A percentile compares a stretch with the other conserved stretches of the same genome.
Conservation (phyloP, 805 yeast species). For the Candida palmyrensis region DNA sequence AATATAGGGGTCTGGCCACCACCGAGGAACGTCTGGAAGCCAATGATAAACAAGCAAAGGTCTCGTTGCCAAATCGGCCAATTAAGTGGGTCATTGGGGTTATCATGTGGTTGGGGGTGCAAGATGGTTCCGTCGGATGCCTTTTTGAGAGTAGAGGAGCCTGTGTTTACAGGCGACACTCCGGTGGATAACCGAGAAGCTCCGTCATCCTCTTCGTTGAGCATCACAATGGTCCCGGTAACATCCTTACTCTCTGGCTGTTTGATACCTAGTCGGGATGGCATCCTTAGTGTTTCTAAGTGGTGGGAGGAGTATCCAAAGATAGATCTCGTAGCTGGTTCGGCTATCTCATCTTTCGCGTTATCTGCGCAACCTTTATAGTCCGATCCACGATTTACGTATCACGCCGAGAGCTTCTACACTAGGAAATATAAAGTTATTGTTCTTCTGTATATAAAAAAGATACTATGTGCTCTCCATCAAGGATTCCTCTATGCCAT, state of each 20-base stretch:
- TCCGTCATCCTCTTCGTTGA: conserved; percentile 15
- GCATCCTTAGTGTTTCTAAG: too few species aligned
- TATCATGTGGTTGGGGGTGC: conserved; percentile 58
- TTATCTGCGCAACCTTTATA: too few species aligned
- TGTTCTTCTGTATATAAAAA: background rate
- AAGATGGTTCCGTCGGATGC: conserved; percentile 46
- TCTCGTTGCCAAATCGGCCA: conserved; percentile 62
- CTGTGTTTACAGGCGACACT: conserved; percentile 5
- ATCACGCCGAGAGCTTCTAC: too few species aligned
- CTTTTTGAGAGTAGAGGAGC: conserved; percentile 31
- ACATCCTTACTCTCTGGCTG: conserved; percentile 38
- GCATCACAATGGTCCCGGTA: conserved; percentile 47
- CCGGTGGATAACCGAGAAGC: conserved; percentile 6
- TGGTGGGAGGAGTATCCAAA: too few species aligned
- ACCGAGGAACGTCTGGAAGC: conserved; percentile 53
- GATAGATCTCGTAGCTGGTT: too few species aligned
- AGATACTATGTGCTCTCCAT: conserved; percentile 13
- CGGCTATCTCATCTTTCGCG: too few species aligned
- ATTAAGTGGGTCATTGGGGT: conserved; percentile 61
- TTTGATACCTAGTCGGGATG: conserved; percentile 28
- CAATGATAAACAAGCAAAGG: conserved; percentile 45
- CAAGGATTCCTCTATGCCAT: conserved; percentile 57
- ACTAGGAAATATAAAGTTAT: too few species aligned
- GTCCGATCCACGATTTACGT: too few species aligned
- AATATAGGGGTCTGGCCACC: conserved; percentile 61